phyloP scores from a whole-genome alignment of 176 grass and related monocot genomes.

The Poa annua region DNA sequence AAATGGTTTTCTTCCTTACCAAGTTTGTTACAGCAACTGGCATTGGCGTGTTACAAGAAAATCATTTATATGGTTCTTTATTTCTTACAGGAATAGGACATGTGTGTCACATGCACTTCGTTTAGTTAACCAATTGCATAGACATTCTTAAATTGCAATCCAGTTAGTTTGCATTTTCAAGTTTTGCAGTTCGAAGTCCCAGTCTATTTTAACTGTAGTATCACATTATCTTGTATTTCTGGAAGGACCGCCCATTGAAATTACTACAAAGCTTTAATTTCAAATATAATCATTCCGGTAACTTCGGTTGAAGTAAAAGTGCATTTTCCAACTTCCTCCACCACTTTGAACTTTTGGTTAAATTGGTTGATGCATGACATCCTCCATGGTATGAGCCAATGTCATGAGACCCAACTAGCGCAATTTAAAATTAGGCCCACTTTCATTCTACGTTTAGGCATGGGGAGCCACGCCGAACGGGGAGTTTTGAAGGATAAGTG shows the following conservation, averaged over 20 bases:
- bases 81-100: neutral
- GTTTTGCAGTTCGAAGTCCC: neutral
- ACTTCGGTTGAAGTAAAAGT: neutral
- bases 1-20: neutral
- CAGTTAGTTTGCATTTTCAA: neutral
- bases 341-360: neutral
- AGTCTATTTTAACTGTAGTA: neutral
- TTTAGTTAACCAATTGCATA: neutral
- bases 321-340: neutral
- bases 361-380: neutral
- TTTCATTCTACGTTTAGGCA: neutral
- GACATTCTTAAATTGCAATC: neutral
- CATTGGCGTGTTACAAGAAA: neutral
- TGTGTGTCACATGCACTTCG: neutral
- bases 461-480: neutral
- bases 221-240: neutral
- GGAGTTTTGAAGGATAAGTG: neutral
- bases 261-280: neutral
- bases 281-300: too few species aligned
- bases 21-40: neutral
- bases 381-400: neutral
- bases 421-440: neutral
- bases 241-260: neutral
- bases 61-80: neutral
- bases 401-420: neutral